These are phyloP conservation scores for Colletotrichum orchidophilum DNA, from an alignment of 2,329 filamentous ascomycete genomes.

Conservation along the genomic window DNA sequence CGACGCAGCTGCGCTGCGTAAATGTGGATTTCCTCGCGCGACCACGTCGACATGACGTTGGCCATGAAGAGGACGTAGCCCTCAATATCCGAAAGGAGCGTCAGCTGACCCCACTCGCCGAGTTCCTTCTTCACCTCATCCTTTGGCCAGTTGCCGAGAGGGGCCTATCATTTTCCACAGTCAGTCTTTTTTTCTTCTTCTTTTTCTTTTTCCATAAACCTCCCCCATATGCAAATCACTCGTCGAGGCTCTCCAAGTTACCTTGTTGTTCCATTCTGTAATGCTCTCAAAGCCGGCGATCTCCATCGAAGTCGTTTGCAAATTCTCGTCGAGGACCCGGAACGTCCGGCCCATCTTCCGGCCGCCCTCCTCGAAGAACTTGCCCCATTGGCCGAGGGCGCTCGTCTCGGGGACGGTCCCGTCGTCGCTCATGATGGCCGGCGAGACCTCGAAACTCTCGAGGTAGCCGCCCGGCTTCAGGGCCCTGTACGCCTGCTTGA, in stretches of 20 bases:
- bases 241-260: not conserved
- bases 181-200: not conserved
- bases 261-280: conserved; percentile 35
- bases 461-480: conserved; percentile 58
- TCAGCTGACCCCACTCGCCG: conserved; percentile 44
- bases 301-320: conserved; percentile 43
- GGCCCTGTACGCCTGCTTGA: conserved; percentile 57
- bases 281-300: conserved; percentile 41
- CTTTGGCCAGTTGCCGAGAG: conserved; percentile 52
- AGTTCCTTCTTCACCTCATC: conserved; percentile 47
- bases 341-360: conserved; percentile 44
- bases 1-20: conserved; percentile 47
- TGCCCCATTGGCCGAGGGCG: conserved; percentile 45
- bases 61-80: conserved; percentile 45
- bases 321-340: conserved; percentile 41
- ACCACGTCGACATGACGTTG: conserved; percentile 48
- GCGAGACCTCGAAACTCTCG: conserved; percentile 50
- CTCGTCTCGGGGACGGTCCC: conserved; percentile 40
- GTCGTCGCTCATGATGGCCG: conserved; percentile 41
- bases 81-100: conserved; percentile 45
- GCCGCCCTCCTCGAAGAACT: conserved; percentile 45
- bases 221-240: not conserved
- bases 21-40: conserved; percentile 42
- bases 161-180: conserved; percentile 33
- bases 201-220: no score